Percentiles rank a stretch among this genome's conserved stretches.
Evolutionary conservation across 129 eudicot genomes (phyloP).

Genomic region (Tagetes patula): DNA sequence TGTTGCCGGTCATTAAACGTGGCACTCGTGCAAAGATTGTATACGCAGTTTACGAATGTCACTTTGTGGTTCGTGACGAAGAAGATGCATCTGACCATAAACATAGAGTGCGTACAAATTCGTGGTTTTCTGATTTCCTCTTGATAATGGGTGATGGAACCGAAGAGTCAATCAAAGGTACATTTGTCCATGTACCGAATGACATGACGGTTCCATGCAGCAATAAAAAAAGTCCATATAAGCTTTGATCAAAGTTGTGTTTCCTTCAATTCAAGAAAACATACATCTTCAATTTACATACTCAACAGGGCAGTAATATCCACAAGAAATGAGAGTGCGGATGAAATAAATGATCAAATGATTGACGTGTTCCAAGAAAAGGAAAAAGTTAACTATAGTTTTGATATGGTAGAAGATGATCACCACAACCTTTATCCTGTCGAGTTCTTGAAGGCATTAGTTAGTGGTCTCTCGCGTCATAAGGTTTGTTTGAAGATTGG

Average conservation of each 20-base stretch:
- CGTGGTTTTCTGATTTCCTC: not conserved
- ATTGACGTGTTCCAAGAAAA: not conserved
- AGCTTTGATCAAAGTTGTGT: not conserved
- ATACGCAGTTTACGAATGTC: not conserved
- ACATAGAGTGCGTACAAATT: not conserved
- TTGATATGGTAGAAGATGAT: too few species aligned
- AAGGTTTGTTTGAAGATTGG: too few species aligned
- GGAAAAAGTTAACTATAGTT: not conserved
- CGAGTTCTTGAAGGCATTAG: too few species aligned
- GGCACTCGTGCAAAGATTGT: not conserved
- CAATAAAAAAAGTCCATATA: not conserved
- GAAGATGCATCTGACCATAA: not conserved
- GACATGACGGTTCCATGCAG: not conserved
- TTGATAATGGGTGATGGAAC: not conserved
- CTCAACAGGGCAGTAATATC: too few species aligned
- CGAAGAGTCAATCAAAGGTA: not conserved
- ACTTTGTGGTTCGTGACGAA: not conserved
- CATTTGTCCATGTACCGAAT: too few species aligned
- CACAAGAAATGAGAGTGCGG: too few species aligned
- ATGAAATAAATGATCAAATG: too few species aligned
- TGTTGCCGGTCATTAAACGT: not conserved
- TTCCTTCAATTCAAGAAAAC: too few species aligned
- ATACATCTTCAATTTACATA: too few species aligned
- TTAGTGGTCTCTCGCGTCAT: too few species aligned
- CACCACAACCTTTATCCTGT: too few species aligned